Base-by-base conservation (phyloP, 352 stramenopile species). In the Globisporangium polare region DNA sequence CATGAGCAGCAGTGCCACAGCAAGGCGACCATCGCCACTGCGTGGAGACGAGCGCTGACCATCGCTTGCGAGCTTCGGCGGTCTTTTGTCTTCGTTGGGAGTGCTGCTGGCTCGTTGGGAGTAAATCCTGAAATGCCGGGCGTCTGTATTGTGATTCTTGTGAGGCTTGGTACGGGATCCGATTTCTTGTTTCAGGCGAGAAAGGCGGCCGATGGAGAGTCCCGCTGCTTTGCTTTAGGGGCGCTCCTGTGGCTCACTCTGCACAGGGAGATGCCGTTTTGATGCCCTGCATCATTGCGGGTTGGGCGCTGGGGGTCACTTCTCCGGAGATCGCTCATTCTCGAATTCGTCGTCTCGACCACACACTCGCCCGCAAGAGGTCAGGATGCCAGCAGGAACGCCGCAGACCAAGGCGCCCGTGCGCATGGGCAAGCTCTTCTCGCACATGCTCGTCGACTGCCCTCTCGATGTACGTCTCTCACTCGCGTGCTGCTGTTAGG, bases 341-440 rank as follows among this genome's bases (percentile, higher is more conserved):
- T 47, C 37, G n/a, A 58, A 65, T 43, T 65, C 43, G 41, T 51
- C 10, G 18, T 52, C 54, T 60, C 43, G 39, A 52, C 26, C 45
- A 56, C 57, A 62, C 42, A 53, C 31, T 15, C 9, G 33, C 7
- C 13, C 37, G 13, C 15, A n/a, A 10, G 33, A 39, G 5, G 7
- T 31, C 47, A 58, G 49, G 27, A 56, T 60, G 39, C 31, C 60
- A 26, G 50, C 26, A 35, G 54, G 51, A 54, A 61, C 15, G 20
- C 17, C 53, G 45, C 29, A 31, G 45, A 52, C 26, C 59, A 80
- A 81, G 53, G 52, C 60, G 29, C 68, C 79, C 20, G 62, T 78
- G 62, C 83, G 83, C 31, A 79, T 93, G 81, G 77, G 76, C 57
- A 78, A 86, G 46, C 20, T 84, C 57, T 90, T 93, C 63, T 74